Base-by-base conservation (phyloP, 768 basidiomycete species). In the Cystofilobasidium capitatum region DNA sequence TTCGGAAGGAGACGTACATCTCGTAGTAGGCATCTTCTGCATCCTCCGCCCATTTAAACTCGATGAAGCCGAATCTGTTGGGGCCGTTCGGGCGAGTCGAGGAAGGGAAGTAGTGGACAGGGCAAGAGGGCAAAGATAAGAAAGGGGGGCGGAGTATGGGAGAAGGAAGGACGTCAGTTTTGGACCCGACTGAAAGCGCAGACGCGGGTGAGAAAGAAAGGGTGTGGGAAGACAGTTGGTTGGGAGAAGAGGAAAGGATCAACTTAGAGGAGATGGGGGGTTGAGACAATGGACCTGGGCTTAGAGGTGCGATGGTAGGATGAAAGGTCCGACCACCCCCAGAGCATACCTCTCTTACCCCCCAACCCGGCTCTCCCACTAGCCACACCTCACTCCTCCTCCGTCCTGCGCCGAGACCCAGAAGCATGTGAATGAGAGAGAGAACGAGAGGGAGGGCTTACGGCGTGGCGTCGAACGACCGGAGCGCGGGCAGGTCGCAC, bases 11-110 rank as follows among this genome's bases (percentile, higher is more conserved):
- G n/a, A n/a, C 64, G 31, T 65, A 55, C 64, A 40, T 65, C 33
- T 65, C 42, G 57, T n/a, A 65, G 64, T 58, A 65, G 24, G 64
- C 64, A 22, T 65, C 64, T 29, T 65, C 64, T n/a, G 64, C 64
- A 31, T 24, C 49, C 3, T 20, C 64, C 44, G 58, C 64, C 3
- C 37, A 24, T 33, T 55, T 58, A 44, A 65, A 65, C 57, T 65
- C 64, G 45, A 65, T 33, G 44, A 65, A 65, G 37, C 55, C 64
- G 45, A 58, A 65, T 16, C 62, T 63, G 49, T 12, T 22, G 26
- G 22, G 49, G 37, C 29, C 26, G n/a, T n/a, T 29, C 31, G 37
- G 35, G 26, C 42, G 35, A 61, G 42, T 8, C 35, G 37, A 42
- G 20, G 40, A 14, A 35, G 58, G 58, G 35, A 22, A n/a, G 17